Evolutionary conservation across 495 filamentous ascomycete genomes (phyloP), one percentile per base, ranked within the genome.

Genomic region (Trichoderma virens): DNA sequence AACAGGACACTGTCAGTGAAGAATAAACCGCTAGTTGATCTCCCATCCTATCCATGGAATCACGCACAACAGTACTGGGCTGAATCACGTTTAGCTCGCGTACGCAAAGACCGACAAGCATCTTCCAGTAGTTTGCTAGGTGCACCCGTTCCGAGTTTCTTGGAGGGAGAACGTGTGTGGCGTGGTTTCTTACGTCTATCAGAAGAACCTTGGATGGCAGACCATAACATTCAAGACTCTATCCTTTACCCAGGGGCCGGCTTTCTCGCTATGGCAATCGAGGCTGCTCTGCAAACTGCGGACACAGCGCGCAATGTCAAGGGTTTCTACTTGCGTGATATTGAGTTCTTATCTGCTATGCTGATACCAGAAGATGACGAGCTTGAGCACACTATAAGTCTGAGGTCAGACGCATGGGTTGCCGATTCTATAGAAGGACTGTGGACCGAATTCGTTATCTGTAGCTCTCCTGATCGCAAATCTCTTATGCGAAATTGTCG

Each of bases 201-300:
- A 65, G 45, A 47, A 59, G 16, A 25, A 0, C 78, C 79, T 0
- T 86, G 82, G 82, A 43, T 83, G 0, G 43, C 69, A 1, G 81
- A 82, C 34, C 83, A 85, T 70, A 73, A 67, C 59, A 70, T 83
- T 39, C 79, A 82, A 59, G 74, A 71, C 1, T 62, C 77, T 59
- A 76, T 71, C 0, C 73, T 90, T 0, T 86, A 86, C 65, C 87
- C 88, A n/a, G 83, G 80, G 64, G 79, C 85, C 6, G 82, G 79
- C 0, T 89, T 83, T 64, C 67, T 85, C 32, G 72, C 74, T 3
- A 81, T 82, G 70, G 82, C 81, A 2, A 64, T 84, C 0, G 85
- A 89, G 65, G 79, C 76, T 0, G 70, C 70, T 3, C 61, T 3
- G 38, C 68, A 28, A 59, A 64, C 3, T 39, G 60, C 23, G 20